Evolutionary conservation across 2,329 filamentous ascomycete species (phyloP).

Genomic region (Talaromyces sp.): DNA sequence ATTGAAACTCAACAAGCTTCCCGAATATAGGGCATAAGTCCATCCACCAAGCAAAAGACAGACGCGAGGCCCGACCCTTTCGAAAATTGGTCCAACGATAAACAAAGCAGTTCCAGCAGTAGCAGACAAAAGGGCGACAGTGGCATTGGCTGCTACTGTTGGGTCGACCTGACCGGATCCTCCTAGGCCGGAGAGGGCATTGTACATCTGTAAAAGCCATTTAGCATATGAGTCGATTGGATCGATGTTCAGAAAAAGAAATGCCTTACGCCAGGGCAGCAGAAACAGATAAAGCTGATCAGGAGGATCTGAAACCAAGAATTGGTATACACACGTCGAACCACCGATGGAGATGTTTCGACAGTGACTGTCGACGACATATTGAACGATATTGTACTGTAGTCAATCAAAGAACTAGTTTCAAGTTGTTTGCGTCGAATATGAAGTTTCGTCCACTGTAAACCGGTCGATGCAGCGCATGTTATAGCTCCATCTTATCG

Average conservation of each 20-base stretch:
- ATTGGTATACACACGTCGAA: slow-evolving; percentile 37
- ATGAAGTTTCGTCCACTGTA: background rate
- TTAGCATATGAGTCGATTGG: background rate
- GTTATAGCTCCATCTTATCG: slow-evolving; percentile 9
- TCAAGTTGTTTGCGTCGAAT: background rate
- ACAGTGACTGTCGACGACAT: slow-evolving; percentile 22
- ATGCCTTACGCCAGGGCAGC: slow-evolving; percentile 43
- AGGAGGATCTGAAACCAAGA: slow-evolving; percentile 50
- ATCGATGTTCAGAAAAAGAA: background rate
- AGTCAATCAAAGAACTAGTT: background rate
- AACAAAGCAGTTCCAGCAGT: slow-evolving; percentile 46
- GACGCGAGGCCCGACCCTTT: slow-evolving; percentile 41
- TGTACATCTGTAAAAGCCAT: slow-evolving; percentile 43
- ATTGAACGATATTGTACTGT: slow-evolving; percentile 13
- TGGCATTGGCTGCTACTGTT: slow-evolving; percentile 48
- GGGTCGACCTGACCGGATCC: slow-evolving; percentile 47
- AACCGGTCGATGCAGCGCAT: slow-evolving; percentile 7
- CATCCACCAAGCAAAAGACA: slow-evolving; percentile 47
- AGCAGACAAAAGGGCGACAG: slow-evolving; percentile 43
- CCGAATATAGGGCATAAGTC: slow-evolving; percentile 48
- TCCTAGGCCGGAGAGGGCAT: slow-evolving; percentile 46
- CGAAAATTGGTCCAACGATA: slow-evolving; percentile 45
- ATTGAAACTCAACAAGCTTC: slow-evolving; percentile 45
- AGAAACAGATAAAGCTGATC: slow-evolving; percentile 51
- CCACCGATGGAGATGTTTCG: slow-evolving; percentile 16